phyloP scores from a whole-genome alignment of 1,139 yeast genomes.

The Kodamaea ohmeri region DNA sequence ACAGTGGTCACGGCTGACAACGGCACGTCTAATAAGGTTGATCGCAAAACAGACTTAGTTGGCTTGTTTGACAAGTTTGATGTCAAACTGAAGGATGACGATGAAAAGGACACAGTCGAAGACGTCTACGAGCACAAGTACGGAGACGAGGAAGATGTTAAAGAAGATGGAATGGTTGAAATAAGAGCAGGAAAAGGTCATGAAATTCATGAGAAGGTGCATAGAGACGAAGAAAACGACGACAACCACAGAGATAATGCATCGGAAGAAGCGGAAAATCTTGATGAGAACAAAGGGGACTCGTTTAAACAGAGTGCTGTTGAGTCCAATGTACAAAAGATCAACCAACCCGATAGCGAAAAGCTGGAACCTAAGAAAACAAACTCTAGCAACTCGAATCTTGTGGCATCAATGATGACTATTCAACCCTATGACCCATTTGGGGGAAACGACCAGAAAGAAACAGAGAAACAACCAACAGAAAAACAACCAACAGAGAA shows the following conservation, averaged over 20 bases:
- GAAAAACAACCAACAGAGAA: no score
- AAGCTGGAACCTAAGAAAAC: neutral
- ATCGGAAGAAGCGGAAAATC: neutral
- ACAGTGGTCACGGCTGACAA: constrained; percentile 1
- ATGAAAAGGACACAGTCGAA: constrained; percentile 12
- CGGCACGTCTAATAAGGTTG: neutral
- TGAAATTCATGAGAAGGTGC: no score
- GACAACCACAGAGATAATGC: no score
- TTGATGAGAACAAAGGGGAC: neutral
- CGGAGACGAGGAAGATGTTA: constrained; percentile 5
- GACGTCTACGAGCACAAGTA: constrained; percentile 13
- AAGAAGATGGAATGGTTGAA: constrained; percentile 7
- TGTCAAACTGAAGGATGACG: constrained; percentile 15
- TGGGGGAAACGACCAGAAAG: no score
- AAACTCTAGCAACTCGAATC: neutral
- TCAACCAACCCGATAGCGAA: no score
- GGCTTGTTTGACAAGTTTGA: constrained; percentile 44
- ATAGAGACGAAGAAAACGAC: no score
- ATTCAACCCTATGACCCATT: constrained; percentile 19
- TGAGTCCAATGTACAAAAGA: neutral
- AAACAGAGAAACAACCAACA: no score
- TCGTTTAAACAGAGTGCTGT: neutral
- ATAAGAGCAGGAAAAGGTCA: neutral
- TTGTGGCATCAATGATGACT: constrained; percentile 10
- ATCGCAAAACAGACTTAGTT: constrained; percentile 23